Evolutionary conservation across 495 filamentous ascomycete species (phyloP), one percentile per base, ranked within the genome.

Genomic region (Pseudoneurospora amorphoporcata): DNA sequence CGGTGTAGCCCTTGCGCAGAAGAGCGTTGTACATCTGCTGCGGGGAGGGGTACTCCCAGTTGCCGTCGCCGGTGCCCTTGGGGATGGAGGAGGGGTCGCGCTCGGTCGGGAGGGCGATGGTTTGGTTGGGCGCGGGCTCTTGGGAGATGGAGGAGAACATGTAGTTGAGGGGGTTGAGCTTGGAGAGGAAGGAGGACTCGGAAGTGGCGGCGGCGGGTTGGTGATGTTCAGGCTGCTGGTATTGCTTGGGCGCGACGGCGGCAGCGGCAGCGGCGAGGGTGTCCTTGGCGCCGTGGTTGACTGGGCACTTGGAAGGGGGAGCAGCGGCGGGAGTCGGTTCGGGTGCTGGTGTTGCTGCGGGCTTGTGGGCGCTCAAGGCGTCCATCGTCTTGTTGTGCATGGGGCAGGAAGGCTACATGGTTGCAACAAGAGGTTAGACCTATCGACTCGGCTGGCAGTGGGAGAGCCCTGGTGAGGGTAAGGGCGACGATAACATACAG

Each of bases 11-110:
- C 81, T 99, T 98, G 69, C 96, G 90, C 70, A 97, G 82, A 85
- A 98, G 90, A 0, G 96, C 95, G 78, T 98, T 99, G 84, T 98
- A 98, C 95, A 98, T 98, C 80, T 98, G 95, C 83, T 98, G 96
- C 10, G 96, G 95, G 0, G 94, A 97, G 0, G 95, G 96, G 78
- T 98, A 98, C 80, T 98, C 96, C 95, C 95, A 98, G 77, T 93
- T 95, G 14, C 89, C 89, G 19, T 88, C 83, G 45, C 86, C 87
- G 76, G 90, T 88, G 74, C 92, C 94, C 71, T 91, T 88, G 29
- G 96, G 95, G 73, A 99, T 99, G 2, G 94, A 91, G 19, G 92
- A 95, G 10, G 85, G 79, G 78, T 96, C 92, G 65, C 95, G 92
- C 3, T 90, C 87, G 16, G 92, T 89, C 0, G 92, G 91, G 0